phyloP scores from a whole-genome alignment of 441 rosid genomes.

The Cnidoscolus chayamansa region DNA sequence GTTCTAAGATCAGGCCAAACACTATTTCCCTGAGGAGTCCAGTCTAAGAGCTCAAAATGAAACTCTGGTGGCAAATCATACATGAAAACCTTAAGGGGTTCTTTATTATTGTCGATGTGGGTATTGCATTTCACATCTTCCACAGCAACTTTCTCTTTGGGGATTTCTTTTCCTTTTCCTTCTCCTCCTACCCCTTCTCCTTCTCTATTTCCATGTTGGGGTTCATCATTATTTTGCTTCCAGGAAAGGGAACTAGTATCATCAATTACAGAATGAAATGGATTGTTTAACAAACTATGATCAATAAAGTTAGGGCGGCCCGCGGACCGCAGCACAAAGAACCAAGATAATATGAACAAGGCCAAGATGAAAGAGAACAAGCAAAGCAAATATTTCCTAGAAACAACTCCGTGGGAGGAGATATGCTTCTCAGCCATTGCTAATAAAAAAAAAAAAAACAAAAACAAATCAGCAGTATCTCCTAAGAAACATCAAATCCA shows the following conservation, averaged over 20 bases:
- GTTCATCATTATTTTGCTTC: slow-evolving; percentile 19
- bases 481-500: slow-evolving; percentile 12
- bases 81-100: slow-evolving; percentile 75
- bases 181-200: background rate
- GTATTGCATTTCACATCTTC: slow-evolving; percentile 32
- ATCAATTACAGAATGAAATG: slow-evolving; percentile 32
- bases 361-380: slow-evolving; percentile 43
- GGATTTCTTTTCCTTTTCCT: slow-evolving; percentile 22
- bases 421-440: slow-evolving; percentile 60
- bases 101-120: slow-evolving; percentile 12
- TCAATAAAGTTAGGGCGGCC: slow-evolving; percentile 37
- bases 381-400: slow-evolving; percentile 48
- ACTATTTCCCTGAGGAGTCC: slow-evolving; percentile 49
- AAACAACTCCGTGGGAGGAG: slow-evolving; percentile 37
- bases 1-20: slow-evolving; percentile 81
- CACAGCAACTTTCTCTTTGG: slow-evolving; percentile 22
- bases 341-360: slow-evolving; percentile 69
- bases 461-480: slow-evolving; percentile 20
- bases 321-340: slow-evolving; percentile 64
- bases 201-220: slow-evolving; percentile 28
- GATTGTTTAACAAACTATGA: slow-evolving; percentile 34
- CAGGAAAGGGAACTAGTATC: slow-evolving; percentile 24
- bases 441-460: slow-evolving; percentile 6
- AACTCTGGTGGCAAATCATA: slow-evolving; percentile 82
- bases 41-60: slow-evolving; percentile 74